Percentiles rank a stretch among this genome's conserved stretches.
These are phyloP conservation scores for Talaromyces verruculosus DNA, from an alignment of 2,329 filamentous ascomycete species.

Conservation along the genomic window DNA sequence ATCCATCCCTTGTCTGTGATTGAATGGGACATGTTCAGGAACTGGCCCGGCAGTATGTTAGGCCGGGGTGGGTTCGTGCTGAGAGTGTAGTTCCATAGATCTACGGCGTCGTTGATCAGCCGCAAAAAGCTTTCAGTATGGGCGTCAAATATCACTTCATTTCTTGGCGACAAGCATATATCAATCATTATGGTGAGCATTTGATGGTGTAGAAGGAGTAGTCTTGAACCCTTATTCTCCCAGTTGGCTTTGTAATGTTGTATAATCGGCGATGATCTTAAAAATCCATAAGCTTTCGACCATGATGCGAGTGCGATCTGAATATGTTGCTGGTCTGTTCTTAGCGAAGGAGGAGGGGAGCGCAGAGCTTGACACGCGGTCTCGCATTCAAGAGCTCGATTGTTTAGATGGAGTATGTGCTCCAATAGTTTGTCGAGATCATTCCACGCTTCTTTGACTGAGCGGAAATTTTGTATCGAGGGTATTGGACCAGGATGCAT, in stretches of 20 bases:
- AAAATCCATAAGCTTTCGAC: background rate
- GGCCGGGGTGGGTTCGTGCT: background rate
- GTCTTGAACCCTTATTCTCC: background rate
- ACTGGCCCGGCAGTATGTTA: background rate
- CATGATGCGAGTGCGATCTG: slow-evolving; percentile 3
- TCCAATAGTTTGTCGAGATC: slow-evolving; percentile 6
- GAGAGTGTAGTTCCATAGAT: background rate
- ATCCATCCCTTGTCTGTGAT: slow-evolving; percentile 20
- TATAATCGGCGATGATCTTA: background rate
- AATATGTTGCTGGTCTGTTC: slow-evolving; percentile 1
- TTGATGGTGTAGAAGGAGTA: slow-evolving; percentile 4
- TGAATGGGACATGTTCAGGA: background rate
- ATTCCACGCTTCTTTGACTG: slow-evolving; percentile 14
- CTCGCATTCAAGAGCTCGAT: slow-evolving; percentile 2
- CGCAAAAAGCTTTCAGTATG: slow-evolving; percentile 4
- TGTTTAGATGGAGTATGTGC: background rate
- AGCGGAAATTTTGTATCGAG: background rate
- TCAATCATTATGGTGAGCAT: slow-evolving; percentile 11
- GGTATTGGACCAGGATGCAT: background rate
- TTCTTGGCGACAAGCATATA: background rate
- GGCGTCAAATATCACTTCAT: slow-evolving; percentile 8
- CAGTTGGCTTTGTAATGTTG: background rate
- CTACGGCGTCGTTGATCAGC: background rate
- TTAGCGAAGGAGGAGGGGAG: background rate
- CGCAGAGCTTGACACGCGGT: background rate